phyloP scores from a whole-genome alignment of 371 early-diverging fungal species.

The Apophysomyces ossiformis region DNA sequence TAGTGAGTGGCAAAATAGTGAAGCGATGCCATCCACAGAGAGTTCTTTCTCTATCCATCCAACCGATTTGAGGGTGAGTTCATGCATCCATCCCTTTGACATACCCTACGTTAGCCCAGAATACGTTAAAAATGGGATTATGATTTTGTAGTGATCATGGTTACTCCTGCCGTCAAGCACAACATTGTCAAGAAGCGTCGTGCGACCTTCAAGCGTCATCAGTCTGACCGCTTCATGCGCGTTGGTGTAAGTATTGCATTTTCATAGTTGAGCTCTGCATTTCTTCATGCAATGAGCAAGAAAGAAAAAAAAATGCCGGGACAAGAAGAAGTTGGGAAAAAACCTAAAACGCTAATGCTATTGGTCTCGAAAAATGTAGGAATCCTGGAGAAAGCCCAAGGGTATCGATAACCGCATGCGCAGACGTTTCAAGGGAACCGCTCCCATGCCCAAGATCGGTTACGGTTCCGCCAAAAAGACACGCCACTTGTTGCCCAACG shows the following conservation, averaged over 20 bases:
- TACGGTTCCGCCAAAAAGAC: slow-evolving; percentile 97
- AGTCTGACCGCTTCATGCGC: slow-evolving; percentile 98
- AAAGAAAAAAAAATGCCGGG: too few species aligned
- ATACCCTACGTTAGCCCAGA: neutral
- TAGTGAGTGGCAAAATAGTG: too few species aligned
- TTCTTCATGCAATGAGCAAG: too few species aligned
- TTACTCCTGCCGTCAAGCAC: slow-evolving; percentile 89
- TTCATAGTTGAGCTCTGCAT: too few species aligned
- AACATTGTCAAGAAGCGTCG: slow-evolving; percentile 99
- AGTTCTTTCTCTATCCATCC: slow-evolving; percentile 8
- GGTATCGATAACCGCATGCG: slow-evolving; percentile 99
- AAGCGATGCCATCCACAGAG: neutral
- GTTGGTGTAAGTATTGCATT: slow-evolving; percentile 73
- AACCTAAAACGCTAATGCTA: neutral
- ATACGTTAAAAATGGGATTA: neutral
- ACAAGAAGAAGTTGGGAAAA: too few species aligned
- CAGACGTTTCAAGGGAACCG: slow-evolving; percentile 97
- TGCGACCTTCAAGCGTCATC: slow-evolving; percentile 97
- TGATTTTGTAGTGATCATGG: slow-evolving; percentile 53
- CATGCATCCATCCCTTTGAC: neutral
- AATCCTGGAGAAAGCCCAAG: slow-evolving; percentile 99
- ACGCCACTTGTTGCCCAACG: slow-evolving; percentile 96
- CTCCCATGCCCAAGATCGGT: slow-evolving; percentile 99
- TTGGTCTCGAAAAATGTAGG: slow-evolving; percentile 49
- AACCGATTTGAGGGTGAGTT: slow-evolving; percentile 9